These are phyloP conservation scores for Flaveria brownii DNA, from an alignment of 129 eudicot genomes.

Conservation along the genomic window DNA sequence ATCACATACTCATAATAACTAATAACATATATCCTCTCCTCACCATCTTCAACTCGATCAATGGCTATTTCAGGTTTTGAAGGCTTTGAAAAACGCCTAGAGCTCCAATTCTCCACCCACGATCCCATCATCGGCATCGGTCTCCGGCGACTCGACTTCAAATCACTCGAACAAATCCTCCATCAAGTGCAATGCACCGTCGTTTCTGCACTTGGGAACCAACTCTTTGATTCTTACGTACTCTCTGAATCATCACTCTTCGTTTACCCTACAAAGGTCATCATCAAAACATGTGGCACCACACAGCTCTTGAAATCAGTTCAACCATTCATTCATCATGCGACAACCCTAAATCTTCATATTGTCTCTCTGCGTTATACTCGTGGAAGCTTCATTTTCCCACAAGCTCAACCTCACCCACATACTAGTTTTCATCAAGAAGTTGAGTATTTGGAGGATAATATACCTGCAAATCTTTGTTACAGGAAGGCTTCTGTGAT, in stretches of 20 bases:
- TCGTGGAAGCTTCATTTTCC: slow-evolving; percentile 81
- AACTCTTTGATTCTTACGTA: slow-evolving; percentile 74
- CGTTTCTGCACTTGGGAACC: slow-evolving; percentile 79
- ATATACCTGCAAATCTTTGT: slow-evolving; percentile 43
- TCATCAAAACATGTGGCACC: slow-evolving; percentile 91
- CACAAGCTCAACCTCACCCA: slow-evolving; percentile 70
- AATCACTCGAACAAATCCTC: slow-evolving; percentile 55
- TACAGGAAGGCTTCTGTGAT: slow-evolving; percentile 63
- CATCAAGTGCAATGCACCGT: slow-evolving; percentile 84
- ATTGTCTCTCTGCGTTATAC: slow-evolving; percentile 59
- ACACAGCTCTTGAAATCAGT: slow-evolving; percentile 77
- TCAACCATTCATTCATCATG: slow-evolving; percentile 54
- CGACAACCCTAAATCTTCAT: slow-evolving; percentile 43
- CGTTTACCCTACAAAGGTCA: slow-evolving; percentile 69
- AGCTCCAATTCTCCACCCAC: slow-evolving; percentile 67
- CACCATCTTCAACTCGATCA: neutral
- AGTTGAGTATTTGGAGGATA: slow-evolving; percentile 51
- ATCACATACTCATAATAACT: neutral
- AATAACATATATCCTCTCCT: neutral
- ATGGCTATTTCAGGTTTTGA: slow-evolving; percentile 92
- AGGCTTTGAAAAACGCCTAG: slow-evolving; percentile 82
- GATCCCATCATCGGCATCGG: slow-evolving; percentile 55
- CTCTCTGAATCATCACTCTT: slow-evolving; percentile 78
- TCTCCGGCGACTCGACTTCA: slow-evolving; percentile 55
- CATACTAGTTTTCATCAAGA: slow-evolving; percentile 71